A percentile compares a stretch with the other conserved stretches of the same genome.
phyloP scores from a whole-genome alignment of 495 filamentous ascomycete species.

The Beverwykella pulmonaria region DNA sequence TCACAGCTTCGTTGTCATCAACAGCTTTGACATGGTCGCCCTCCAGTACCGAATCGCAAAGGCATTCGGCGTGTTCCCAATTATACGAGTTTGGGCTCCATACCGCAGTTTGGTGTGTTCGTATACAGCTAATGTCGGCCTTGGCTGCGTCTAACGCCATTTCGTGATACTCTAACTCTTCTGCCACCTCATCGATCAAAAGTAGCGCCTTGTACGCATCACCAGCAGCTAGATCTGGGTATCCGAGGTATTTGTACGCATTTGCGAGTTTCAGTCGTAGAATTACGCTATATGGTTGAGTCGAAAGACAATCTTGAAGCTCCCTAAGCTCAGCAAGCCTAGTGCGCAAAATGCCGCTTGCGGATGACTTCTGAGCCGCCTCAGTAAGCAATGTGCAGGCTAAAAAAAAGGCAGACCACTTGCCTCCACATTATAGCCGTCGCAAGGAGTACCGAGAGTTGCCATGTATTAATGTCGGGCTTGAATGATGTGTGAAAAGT shows the following conservation, averaged over 20 bases:
- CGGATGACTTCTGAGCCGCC: neutral
- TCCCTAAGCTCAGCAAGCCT: constrained; percentile 16
- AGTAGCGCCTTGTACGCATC: constrained; percentile 90
- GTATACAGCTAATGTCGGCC: neutral
- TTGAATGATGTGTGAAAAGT: neutral
- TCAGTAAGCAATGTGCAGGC: neutral
- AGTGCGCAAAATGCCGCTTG: neutral
- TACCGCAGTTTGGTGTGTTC: neutral
- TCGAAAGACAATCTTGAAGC: constrained; percentile 15
- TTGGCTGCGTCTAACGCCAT: constrained; percentile 44
- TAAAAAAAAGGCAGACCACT: neutral
- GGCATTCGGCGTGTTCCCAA: neutral
- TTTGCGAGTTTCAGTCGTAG: constrained; percentile 72
- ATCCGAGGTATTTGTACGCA: constrained; percentile 72
- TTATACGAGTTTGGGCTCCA: neutral
- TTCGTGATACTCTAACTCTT: constrained; percentile 69
- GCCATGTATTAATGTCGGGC: neutral
- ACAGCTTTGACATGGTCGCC: constrained; percentile 38
- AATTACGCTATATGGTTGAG: constrained; percentile 74
- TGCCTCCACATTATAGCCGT: neutral
- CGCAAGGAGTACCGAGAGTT: neutral
- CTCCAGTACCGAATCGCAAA: constrained; percentile 11
- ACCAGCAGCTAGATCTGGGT: constrained; percentile 85
- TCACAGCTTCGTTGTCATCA: constrained; percentile 46
- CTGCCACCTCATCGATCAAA: constrained; percentile 75